phyloP scores from a whole-genome alignment of 129 eudicot species.

The Lactuca sativa region DNA sequence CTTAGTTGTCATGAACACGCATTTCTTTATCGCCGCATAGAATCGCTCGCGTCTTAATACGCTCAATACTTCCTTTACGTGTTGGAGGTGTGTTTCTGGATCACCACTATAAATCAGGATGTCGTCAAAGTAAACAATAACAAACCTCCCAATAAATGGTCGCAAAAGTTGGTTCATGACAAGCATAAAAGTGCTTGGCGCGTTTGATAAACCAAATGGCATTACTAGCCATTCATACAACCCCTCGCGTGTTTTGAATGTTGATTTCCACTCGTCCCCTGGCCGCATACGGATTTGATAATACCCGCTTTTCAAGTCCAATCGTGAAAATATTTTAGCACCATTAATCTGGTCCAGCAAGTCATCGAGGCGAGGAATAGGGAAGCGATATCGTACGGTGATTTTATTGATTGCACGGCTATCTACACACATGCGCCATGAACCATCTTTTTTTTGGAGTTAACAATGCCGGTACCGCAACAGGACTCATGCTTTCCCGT shows the following conservation, averaged over 20 bases:
- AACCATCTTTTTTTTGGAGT: neutral
- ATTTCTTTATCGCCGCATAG: too few species aligned
- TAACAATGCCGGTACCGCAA: neutral
- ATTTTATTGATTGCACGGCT: constrained; percentile 5
- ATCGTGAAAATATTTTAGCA: neutral
- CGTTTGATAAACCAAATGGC: neutral
- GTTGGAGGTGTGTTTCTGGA: too few species aligned
- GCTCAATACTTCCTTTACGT: too few species aligned
- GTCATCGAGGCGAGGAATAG: constrained; percentile 4
- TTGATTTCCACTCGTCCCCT: neutral
- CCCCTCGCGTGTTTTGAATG: neutral
- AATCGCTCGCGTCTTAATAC: too few species aligned
- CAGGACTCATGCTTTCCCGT: neutral
- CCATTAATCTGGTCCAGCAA: neutral
- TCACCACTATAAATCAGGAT: too few species aligned
- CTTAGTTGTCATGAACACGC: too few species aligned
- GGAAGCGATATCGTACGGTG: neutral
- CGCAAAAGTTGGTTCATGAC: too few species aligned
- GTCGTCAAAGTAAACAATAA: too few species aligned
- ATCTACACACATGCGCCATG: neutral
- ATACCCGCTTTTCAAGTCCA: neutral
- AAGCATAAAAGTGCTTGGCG: neutral
- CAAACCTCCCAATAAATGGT: too few species aligned
- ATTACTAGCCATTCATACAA: neutral
- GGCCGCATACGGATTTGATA: neutral